Conservation (phyloP, 306 rosid species). For the Gillenia trifoliata region DNA sequence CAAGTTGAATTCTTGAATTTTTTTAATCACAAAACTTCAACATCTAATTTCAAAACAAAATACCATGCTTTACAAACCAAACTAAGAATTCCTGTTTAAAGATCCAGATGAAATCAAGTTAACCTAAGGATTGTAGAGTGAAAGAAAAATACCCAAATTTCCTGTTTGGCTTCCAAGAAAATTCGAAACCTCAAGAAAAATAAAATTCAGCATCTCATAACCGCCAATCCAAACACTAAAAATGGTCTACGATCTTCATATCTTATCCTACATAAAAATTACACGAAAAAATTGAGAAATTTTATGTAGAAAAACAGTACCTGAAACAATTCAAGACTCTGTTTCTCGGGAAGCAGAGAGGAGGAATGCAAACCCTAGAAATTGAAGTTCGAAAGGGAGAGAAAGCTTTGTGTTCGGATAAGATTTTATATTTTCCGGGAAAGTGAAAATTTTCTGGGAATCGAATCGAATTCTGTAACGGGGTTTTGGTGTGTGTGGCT, state of each 20-base stretch:
- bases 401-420: neutral
- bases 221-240: neutral
- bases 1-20: neutral
- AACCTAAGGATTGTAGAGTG: neutral
- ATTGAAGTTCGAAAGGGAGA: neutral
- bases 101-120: neutral
- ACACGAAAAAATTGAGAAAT: neutral
- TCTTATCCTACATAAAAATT: neutral
- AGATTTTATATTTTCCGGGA: neutral
- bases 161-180: neutral
- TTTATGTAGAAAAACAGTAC: neutral
- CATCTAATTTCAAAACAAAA: neutral
- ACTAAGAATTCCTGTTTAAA: neutral
- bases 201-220: neutral
- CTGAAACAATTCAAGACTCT: conserved; percentile 4
- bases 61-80: neutral
- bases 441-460: conserved; percentile 4
- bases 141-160: neutral
- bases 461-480: neutral
- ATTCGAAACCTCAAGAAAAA: neutral
- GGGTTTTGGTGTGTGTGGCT: neutral
- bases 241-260: neutral
- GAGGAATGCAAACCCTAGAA: conserved; percentile 10
- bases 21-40: neutral
- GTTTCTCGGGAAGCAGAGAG: neutral